These are phyloP conservation scores for Psilocybe cubensis DNA, from an alignment of 768 basidiomycete species.

Conservation along the genomic window DNA sequence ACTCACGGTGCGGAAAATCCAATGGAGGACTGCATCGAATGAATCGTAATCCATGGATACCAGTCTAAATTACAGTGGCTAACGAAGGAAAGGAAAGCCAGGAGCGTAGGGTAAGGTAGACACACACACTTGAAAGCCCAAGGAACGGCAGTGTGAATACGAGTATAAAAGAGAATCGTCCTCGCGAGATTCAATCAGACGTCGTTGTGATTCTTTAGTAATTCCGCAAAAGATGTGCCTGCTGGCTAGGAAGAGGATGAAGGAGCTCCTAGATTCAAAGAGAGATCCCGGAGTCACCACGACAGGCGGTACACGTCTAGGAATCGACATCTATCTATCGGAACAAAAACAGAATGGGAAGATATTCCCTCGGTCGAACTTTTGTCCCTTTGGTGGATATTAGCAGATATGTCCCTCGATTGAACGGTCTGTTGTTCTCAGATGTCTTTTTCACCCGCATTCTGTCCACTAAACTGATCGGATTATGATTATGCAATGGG, in stretches of 20 bases:
- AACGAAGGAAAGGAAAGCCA: slow-evolving; percentile 28
- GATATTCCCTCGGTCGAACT: slow-evolving; percentile 30
- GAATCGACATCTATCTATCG: slow-evolving; percentile 16
- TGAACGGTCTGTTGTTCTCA: slow-evolving; percentile 18
- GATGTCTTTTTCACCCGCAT: slow-evolving; percentile 24
- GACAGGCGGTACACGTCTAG: slow-evolving; percentile 29
- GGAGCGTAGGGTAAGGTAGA: slow-evolving; percentile 38
- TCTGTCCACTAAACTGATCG: slow-evolving; percentile 34
- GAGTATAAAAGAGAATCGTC: slow-evolving; percentile 43
- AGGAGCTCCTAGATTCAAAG: slow-evolving; percentile 29
- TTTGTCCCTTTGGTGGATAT: slow-evolving; percentile 16
- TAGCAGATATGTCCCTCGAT: slow-evolving; percentile 22
- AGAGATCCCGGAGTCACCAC: slow-evolving; percentile 29
- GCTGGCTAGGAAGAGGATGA: slow-evolving; percentile 10
- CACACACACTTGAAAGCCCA: slow-evolving; percentile 29
- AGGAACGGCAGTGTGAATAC: slow-evolving; percentile 26
- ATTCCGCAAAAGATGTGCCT: slow-evolving; percentile 30
- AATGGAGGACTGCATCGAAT: slow-evolving; percentile 79
- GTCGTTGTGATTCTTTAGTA: slow-evolving; percentile 34
- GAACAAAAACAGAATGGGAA: slow-evolving; percentile 20
- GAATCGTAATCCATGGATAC: slow-evolving; percentile 74
- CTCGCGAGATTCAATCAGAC: slow-evolving; percentile 30
- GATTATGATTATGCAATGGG: slow-evolving; percentile 25
- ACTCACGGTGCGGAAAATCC: slow-evolving; percentile 74
- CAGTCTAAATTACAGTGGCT: slow-evolving; percentile 31